Evolutionary conservation across 768 basidiomycete genomes (phyloP), one percentile per base, ranked within the genome.

Genomic region (Dentipellis fragilis): DNA sequence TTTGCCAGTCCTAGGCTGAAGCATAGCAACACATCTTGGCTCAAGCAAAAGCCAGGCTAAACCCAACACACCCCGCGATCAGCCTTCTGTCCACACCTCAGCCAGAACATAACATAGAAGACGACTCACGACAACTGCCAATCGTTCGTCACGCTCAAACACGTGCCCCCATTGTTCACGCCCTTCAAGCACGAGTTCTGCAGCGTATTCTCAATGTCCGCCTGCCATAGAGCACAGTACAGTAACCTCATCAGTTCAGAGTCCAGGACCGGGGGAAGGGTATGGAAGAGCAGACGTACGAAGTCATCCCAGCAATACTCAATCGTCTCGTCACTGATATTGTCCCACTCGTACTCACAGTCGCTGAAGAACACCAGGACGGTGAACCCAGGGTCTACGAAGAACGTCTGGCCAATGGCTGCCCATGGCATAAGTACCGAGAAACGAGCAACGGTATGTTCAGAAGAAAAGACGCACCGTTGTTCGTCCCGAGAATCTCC

Each of bases 321-420:
- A 11, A 51, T 35, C 14, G n/a, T n/a, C 19, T n/a, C 22, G 16
- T 38, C 37, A n/a, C 51, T 38, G 10, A 51, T 8, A 17, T 51
- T 51, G 19, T 51, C 51, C 51, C 51, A 51, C 37, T 51, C 51
- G 16, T 17, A 51, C 19, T 51, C 36, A n/a, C 51, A 51, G 36
- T 51, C 51, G 37, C 51, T 51, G 37, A 51, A 51, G 35, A 51
- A 51, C 8, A 38, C 17, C 34, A 51, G 6, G 8, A 51, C 51
- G 2, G 51, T 38, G 36, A 36, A 36, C 17, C 34, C 51, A n/a
- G 34, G 10, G 11, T 35, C 29, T 12, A 51, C 51, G 51, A 51
- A 51, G 36, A 51, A 51, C 17, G 51, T 51, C 51, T 51, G 51
- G n/a, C 51, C 51, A 19, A 51, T 51, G 8, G 51, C 51, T 51